Percentiles rank a stretch among this genome's conserved stretches.
phyloP scores from a whole-genome alignment of 2,329 filamentous ascomycete genomes.

The Exutisphaerella laricina region DNA sequence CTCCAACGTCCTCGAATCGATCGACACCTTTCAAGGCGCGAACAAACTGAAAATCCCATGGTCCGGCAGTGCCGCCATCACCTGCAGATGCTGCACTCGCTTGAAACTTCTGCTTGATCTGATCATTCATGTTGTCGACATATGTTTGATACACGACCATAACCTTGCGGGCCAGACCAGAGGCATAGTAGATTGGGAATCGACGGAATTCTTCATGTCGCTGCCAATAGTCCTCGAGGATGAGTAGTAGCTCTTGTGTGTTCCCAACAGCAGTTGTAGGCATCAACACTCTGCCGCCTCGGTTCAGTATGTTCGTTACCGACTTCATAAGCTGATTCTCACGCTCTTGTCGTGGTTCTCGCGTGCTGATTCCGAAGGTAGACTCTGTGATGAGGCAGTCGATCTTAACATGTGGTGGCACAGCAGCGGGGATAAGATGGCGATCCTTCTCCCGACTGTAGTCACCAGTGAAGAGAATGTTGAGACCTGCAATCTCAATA shows the following conservation, averaged over 20 bases:
- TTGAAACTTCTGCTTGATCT: constrained; percentile 90
- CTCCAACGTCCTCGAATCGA: constrained; percentile 89
- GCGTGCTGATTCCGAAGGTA: constrained; percentile 92
- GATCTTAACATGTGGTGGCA: constrained; percentile 82
- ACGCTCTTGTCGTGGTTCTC: constrained; percentile 82
- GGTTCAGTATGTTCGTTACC: constrained; percentile 83
- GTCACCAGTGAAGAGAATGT: constrained; percentile 95
- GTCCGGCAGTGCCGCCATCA: constrained; percentile 66
- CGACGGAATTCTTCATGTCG: constrained; percentile 84
- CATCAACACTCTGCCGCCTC: constrained; percentile 86
- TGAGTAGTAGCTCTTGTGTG: constrained; percentile 88
- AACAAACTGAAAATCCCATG: constrained; percentile 96
- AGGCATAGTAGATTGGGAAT: constrained; percentile 94
- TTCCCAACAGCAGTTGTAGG: constrained; percentile 92
- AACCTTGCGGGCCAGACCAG: constrained; percentile 88
- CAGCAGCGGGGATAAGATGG: constrained; percentile 88
- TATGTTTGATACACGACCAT: constrained; percentile 99
- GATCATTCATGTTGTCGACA: constrained; percentile 97
- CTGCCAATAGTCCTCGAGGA: constrained; percentile 94
- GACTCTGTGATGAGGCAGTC: constrained; percentile 97
- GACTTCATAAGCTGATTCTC: constrained; percentile 94
- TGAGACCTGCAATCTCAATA: constrained; percentile 92
- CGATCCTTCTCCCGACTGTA: constrained; percentile 94
- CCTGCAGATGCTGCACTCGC: constrained; percentile 76
- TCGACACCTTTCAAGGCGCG: constrained; percentile 88